These are phyloP conservation scores for Cordyceps pruinosa DNA, from an alignment of 2,329 filamentous ascomycete species.

Conservation along the genomic window DNA sequence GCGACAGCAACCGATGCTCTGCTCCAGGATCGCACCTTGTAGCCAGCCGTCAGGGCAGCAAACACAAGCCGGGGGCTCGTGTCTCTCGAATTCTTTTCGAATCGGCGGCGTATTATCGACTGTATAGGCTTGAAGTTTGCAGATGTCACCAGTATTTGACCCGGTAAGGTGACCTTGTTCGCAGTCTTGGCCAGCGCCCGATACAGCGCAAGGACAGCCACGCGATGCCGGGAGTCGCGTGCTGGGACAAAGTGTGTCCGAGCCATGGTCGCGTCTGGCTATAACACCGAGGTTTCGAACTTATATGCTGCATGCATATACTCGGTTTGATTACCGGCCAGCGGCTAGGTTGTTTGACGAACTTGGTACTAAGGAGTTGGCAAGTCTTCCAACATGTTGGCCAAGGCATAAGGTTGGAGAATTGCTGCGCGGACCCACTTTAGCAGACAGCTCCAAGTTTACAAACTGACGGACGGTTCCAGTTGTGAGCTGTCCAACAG, in stretches of 20 bases:
- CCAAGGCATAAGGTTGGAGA: no score
- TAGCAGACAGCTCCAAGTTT: no score
- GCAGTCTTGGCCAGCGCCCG: slow-evolving; percentile 59
- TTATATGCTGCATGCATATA: neutral
- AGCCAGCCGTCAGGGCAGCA: slow-evolving; percentile 59
- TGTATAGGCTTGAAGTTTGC: slow-evolving; percentile 37
- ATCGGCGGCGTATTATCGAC: slow-evolving; percentile 54
- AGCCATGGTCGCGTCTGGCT: slow-evolving; percentile 18
- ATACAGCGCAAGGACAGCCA: slow-evolving; percentile 62
- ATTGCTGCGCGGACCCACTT: neutral
- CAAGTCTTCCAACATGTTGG: no score
- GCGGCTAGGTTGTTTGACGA: neutral
- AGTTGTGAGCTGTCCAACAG: no score
- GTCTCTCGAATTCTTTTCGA: slow-evolving; percentile 52
- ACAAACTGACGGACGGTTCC: no score
- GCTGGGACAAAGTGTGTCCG: slow-evolving; percentile 38
- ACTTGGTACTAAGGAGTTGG: no score
- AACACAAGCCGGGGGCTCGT: slow-evolving; percentile 54
- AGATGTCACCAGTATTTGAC: slow-evolving; percentile 28
- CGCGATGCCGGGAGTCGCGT: slow-evolving; percentile 45
- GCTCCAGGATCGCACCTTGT: slow-evolving; percentile 42
- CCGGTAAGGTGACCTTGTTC: slow-evolving; percentile 44
- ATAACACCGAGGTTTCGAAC: neutral
- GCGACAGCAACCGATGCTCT: neutral
- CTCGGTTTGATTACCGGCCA: neutral